Evolutionary conservation across 331 rosid species (phyloP), one percentile per base, ranked within the genome.

Genomic region (Pyracantha coccinea): DNA sequence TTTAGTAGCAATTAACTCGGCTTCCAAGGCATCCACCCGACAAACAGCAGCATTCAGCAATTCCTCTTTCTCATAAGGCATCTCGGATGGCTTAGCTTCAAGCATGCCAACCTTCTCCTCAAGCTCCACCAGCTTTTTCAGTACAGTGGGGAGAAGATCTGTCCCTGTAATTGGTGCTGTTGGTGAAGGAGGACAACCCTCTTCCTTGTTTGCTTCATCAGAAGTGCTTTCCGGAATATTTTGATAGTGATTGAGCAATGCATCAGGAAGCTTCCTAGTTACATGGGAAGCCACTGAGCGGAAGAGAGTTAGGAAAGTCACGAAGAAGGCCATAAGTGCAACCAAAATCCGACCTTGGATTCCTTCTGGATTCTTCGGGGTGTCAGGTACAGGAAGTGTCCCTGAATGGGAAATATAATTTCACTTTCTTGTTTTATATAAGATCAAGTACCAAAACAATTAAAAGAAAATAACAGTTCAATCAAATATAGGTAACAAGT

Each of bases 1-100:
- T 85, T 92, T 92, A 53, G 99, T 90, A 61, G 97, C 89, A 83
- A 95, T 95, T 67, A 95, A 83, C 85, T 92, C 98, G 58, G 99
- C 99, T 82, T 95, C 99, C 75, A 95, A 82, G 64, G 93, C 97
- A 90, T 95, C 99, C 77, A 95, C 99, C 5, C 97, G 97, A 73
- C 86, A 92, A 58, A 95, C 99, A 75, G 97, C 99, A 72, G 96
- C 99, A 88, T 95, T 92, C 80, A 95, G 88, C 87, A 95, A 82
- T 83, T 95, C 99, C 72, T 71, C 97, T 83, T 92, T 95, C 81
- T 95, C 97, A 67, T 76, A 70, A 61, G 99, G 99, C 99, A 95
- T 90, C 86, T 79, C 84, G 27, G 97, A 90, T 69, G 99, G 97
- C 89, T 92, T 95, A 59, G 97, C 85, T 81, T 90, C 91, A 73